A percentile compares a stretch with the other conserved stretches of the same genome.
These are phyloP conservation scores for Oryza rufipogon DNA, from an alignment of 176 grass and related monocot genomes.

Conservation along the genomic window DNA sequence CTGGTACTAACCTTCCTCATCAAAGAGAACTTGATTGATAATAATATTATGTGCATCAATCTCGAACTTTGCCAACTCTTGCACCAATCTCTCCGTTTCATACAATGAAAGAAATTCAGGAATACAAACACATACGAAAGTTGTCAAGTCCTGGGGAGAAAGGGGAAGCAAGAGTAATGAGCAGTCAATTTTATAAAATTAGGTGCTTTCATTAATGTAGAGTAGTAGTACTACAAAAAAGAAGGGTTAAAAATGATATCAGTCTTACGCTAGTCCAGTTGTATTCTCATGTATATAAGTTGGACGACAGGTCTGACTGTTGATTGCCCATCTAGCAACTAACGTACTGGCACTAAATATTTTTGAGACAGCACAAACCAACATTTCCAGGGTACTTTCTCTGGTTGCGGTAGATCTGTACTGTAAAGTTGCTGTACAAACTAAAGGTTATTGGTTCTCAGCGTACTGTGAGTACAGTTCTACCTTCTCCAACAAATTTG, in stretches of 20 bases:
- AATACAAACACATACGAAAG: constrained; percentile 98
- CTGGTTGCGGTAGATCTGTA: background rate
- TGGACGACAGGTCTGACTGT: background rate
- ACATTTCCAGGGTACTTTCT: constrained; percentile 7
- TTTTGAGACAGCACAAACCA: background rate
- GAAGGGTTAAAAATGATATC: background rate
- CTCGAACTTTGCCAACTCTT: constrained; percentile 96
- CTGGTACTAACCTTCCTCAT: constrained; percentile 78
- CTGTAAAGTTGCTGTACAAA: background rate
- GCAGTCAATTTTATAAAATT: background rate
- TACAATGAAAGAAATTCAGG: constrained; percentile 99
- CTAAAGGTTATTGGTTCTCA: background rate
- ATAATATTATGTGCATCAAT: constrained; percentile 98
- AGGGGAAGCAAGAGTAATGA: constrained; percentile 29
- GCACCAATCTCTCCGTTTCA: constrained; percentile 99
- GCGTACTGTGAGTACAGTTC: background rate
- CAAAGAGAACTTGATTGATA: constrained; percentile 96
- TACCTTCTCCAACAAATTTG: constrained; percentile 7
- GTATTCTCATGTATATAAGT: background rate
- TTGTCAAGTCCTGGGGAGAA: constrained; percentile 84
- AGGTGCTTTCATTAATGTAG: constrained; percentile 25
- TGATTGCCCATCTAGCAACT: background rate
- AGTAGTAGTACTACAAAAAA: background rate
- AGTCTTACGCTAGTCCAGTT: background rate
- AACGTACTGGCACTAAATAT: background rate